These are phyloP conservation scores for Gloeostereum incarnatum DNA, from an alignment of 768 basidiomycete species.

Conservation along the genomic window DNA sequence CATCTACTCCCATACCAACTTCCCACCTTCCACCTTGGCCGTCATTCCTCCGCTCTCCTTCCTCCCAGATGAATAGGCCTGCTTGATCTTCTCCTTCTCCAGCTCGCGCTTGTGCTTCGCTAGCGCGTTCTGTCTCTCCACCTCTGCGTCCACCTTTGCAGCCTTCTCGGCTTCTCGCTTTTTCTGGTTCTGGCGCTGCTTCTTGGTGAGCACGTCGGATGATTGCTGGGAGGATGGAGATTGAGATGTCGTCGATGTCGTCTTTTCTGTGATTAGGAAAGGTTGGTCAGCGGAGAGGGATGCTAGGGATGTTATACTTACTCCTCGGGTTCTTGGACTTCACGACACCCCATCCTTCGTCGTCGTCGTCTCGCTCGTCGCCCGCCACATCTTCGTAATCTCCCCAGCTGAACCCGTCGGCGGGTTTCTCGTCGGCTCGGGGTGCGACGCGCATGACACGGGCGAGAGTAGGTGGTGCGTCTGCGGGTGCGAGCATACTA, in stretches of 20 bases:
- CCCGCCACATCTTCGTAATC: slow-evolving; percentile 64
- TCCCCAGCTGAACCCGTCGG: slow-evolving; percentile 61
- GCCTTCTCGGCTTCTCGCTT: slow-evolving; percentile 50
- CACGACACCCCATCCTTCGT: slow-evolving; percentile 77
- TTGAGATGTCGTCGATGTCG: not conserved
- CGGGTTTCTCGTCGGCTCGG: slow-evolving; percentile 45
- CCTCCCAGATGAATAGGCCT: slow-evolving; percentile 18
- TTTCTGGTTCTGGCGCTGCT: slow-evolving; percentile 60
- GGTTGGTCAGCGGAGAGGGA: not conserved
- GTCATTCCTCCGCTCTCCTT: slow-evolving; percentile 48
- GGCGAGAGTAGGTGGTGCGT: slow-evolving; percentile 40
- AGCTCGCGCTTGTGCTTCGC: slow-evolving; percentile 52
- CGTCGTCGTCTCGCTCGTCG: slow-evolving; percentile 61
- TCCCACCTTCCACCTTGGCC: slow-evolving; percentile 50
- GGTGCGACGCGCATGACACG: slow-evolving; percentile 66
- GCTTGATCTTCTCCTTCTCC: slow-evolving; percentile 43
- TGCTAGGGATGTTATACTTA: slow-evolving; percentile 14
- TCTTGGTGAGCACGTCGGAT: slow-evolving; percentile 48
- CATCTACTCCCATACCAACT: slow-evolving; percentile 51
- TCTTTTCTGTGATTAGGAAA: not conserved
- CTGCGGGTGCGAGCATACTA: slow-evolving; percentile 59
- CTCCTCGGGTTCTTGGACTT: slow-evolving; percentile 39
- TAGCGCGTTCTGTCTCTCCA: slow-evolving; percentile 36
- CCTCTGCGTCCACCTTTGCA: slow-evolving; percentile 46
- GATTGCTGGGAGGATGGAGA: slow-evolving; percentile 16